Evolutionary conservation across 345 rosid species (phyloP), one percentile per base, ranked within the genome.

Genomic region (Punica granatum): DNA sequence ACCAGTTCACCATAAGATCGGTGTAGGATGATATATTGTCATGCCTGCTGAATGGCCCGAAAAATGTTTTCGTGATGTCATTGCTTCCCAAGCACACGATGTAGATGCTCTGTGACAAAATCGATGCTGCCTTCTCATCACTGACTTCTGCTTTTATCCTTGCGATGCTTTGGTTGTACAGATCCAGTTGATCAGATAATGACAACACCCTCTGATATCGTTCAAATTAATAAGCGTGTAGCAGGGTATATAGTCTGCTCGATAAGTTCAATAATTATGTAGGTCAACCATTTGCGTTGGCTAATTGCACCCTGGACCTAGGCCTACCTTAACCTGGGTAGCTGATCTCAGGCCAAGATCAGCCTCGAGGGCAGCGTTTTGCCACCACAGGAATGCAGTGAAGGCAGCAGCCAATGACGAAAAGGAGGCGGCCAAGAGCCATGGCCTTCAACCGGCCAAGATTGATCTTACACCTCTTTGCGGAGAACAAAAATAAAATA

Each of bases 1-100:
- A 78, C 0, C 41, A 73, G 23, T 12, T 13, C 4, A 53, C 67
- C 59, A 79, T 11, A 31, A 71, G 39, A 69, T 76, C 78, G 25
- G 73, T 67, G 59, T 73, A 79, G 10, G 78, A 51, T 18, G 68
- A 9, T 23, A 74, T 28, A 15, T 76, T 56, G 16, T 68, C 66
- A 23, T 33, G 26, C 16, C 63, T 63, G 49, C 66, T 62, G 1
- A 54, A 11, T 0, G 30, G 69, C 9, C 19, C 0, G 31, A 61
- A 73, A 31, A 76, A 76, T 7, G 79, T 76, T 49, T 68, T 74
- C 43, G 48, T 65, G 41, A 80, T 60, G 43, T 79, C 83, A n/a
- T 79, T 60, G 10, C 71, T 71, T 14, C 83, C 75, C 0, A 63
- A 42, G 51, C 75, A 70, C 15, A 79, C 53, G 0, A 73, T 1